Evolutionary conservation across 2,329 filamentous ascomycete species (phyloP), one percentile per base, ranked within the genome.

Genomic region (Niveomyces coronatus): DNA sequence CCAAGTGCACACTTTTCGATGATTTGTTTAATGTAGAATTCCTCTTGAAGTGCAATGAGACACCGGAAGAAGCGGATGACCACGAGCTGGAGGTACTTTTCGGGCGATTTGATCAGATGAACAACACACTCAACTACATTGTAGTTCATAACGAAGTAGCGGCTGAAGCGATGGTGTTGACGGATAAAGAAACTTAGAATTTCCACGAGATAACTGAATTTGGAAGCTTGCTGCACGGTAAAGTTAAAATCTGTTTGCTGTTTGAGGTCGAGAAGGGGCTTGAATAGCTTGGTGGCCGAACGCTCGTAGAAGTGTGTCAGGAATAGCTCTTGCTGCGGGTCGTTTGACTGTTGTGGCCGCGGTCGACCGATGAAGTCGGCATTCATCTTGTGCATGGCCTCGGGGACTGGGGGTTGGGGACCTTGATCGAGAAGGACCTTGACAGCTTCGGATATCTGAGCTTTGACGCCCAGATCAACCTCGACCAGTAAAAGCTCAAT

Each of bases 1-100:
- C 82, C 84, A 42, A 96, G 79, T 0, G 91, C 76, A 43, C 80
- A 76, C 54, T 88, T 82, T 48, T 87, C 78, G 18, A 81, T 82
- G 49, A 96, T 74, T 49, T 94, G 82, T 38, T 80, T 82, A 51
- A 86, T 80, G 56, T 95, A 94, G 49, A 91, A 94, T 39, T 93
- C 86, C 54, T 96, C 89, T 52, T 91, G 82, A 26, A 94, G 70
- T 31, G 79, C 79, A 41, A 95, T 74, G 44, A 94, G 75, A 31
- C 84, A 85, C 23, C 89, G 83, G 65, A 96, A 89, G 63, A 94
- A 95, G 55, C 94, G 91, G 48, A 98, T 74, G 5, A 88, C 85
- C 50, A 86, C 84, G 30, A 98, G 74, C 60, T 89, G 88, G 46
- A 98, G 65, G 56, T 94, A 88, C 64, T 96, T 96, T 60, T 96